Base-by-base conservation (phyloP, 2,329 filamentous ascomycete species). In the Sphaerulina vaccinii region DNA sequence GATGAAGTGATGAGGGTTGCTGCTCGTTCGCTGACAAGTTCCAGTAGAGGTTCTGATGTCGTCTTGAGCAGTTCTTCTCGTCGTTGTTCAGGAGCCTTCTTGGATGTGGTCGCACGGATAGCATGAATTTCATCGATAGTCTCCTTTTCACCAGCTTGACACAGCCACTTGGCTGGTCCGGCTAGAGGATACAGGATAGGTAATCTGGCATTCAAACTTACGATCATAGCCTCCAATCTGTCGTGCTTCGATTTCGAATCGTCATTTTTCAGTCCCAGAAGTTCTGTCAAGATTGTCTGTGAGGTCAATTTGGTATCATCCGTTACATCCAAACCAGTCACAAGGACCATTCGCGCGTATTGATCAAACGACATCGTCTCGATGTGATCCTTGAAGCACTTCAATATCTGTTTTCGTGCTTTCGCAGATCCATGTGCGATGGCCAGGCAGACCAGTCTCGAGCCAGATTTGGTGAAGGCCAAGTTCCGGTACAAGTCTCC, bases 401-500 rank as follows among this genome's bases (percentile, higher is more conserved):
- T 90, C 44, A 97, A 76, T 51, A 99, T 84, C 54, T 87, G 79
- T 72, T 96, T 95, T 63, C 93, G 85, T 71, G 97, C 92, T 75
- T 99, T 99, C 59, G 93, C 90, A 47, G 79, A 85, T 51, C 90
- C 90, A 65, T 95, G 80, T 8, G 93, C 91, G 33, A 99, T 75
- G 35, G 89, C 81, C 37, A 96, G 77, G 65, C 85, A 92, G 50
- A 90, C 86, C 10, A 99, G 78, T 29, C 88, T 82, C 39, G 90
- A 84, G 5, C 93, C 93, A 7, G 89, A 90, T 69, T 86, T 87
- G 37, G 93, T 99, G 72, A 99, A 99, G 5, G 91, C 91, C 75
- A 99, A 81, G 70, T 97, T 97, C 77, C 96, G 95, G 58, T 93
- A 79, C 56, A 96, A 73, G 69, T 97, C 91, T 41, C 90, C 90